Base-by-base conservation (phyloP, 306 rosid species). In the Malus fusca region DNA sequence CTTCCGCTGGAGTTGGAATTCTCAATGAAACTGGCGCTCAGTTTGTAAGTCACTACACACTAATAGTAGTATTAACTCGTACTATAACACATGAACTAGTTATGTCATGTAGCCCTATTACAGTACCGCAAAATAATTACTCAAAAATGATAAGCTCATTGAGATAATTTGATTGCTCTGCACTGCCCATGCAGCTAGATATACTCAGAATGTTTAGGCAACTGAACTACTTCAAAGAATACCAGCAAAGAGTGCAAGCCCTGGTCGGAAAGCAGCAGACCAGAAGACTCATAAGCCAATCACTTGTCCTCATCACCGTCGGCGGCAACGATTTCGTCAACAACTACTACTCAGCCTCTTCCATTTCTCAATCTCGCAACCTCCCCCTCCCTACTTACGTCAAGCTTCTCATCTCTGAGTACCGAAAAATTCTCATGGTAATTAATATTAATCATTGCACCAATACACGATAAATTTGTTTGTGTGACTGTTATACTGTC, bases 11-110 rank as follows among this genome's bases (percentile, higher is more conserved):
- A 68, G 86, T 91, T 18, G 97, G 97, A 74, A 89, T 91, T 43
- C 95, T 89, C 30, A 91, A 91, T 66, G 97, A 89, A 85, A 89
- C 97, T 25, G 97, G 97, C 15, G 4, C 75, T 79, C 97, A 91
- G 66, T 91, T 91, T 86, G 97, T 89, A 78, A 78, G 97, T 84
- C 12, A 44, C 4, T 13, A 44, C 52, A 44, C 52, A 4, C 6
- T 44, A 44, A 7, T 37, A 37, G 42, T 37, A 37, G 42, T 37
- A 37, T 6, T 35, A 35, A 35, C 40, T 35, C 42, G 42, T 37
- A 37, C 10, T 6, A 37, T 7, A 37, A 37, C 42, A 37, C 0
- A 8, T 7, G 42, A 37, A 37, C 9, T 37, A 1, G 42, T 37
- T 37, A 37, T 37, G 9, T 7, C 42, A 37, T 37, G 42, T 37